These are phyloP conservation scores for Cyclocybe aegerita DNA, from an alignment of 768 basidiomycete genomes.

Conservation along the genomic window DNA sequence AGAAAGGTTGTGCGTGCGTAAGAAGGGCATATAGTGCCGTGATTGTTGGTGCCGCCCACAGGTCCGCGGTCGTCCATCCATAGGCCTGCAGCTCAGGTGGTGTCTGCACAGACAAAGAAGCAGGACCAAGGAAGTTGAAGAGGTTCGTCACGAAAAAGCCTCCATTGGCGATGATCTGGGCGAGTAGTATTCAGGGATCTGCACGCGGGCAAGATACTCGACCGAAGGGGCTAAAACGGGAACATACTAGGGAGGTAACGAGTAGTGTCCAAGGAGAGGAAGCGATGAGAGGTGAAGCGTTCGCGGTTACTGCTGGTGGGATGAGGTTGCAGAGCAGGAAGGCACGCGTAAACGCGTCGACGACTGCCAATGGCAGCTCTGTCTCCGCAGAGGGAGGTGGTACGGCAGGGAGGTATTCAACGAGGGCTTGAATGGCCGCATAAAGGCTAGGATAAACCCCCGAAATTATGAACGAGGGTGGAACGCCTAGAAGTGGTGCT, in stretches of 20 bases:
- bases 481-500: constrained; percentile 64
- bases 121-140: constrained; percentile 61
- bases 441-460: constrained; percentile 67
- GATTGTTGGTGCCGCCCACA: constrained; percentile 82
- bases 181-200: neutral
- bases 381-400: constrained; percentile 50
- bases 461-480: constrained; percentile 82
- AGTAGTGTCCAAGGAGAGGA: constrained; percentile 78
- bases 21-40: constrained; percentile 80
- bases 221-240: neutral
- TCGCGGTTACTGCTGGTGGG: constrained; percentile 61
- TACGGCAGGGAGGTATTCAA: constrained; percentile 57
- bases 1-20: constrained; percentile 87
- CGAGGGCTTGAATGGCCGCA: constrained; percentile 54
- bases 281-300: constrained; percentile 48
- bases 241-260: constrained; percentile 66
- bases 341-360: constrained; percentile 81
- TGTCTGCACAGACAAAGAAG: constrained; percentile 64
- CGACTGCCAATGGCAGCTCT: constrained; percentile 70
- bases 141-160: constrained; percentile 43
- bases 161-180: constrained; percentile 68
- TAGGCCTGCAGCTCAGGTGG: constrained; percentile 79
- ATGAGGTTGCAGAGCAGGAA: constrained; percentile 77
- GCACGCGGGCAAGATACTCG: neutral
- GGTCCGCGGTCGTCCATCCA: constrained; percentile 83